Conservation (phyloP, 2,329 filamentous ascomycete genomes). For the Venturia oleaginea region DNA sequence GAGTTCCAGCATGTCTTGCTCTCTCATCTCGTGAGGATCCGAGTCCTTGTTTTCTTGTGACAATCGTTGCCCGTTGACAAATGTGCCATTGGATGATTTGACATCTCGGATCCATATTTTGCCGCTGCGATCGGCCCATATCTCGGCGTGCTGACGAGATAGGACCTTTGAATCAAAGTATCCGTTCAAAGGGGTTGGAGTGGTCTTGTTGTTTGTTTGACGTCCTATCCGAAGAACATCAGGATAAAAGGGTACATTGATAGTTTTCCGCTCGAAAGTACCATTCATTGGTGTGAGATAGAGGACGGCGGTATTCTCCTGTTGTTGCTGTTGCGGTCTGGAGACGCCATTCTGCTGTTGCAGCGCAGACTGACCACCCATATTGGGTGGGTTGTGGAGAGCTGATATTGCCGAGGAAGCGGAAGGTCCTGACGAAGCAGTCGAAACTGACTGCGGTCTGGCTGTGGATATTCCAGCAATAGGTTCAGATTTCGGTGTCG, state of each 20-base stretch:
- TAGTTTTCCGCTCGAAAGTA: constrained; percentile 95
- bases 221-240: constrained; percentile 90
- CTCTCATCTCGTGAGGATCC: constrained; percentile 85
- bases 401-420: constrained; percentile 55
- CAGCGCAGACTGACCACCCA: constrained; percentile 59
- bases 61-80: constrained; percentile 84
- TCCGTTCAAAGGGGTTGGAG: constrained; percentile 82
- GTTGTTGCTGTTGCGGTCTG: constrained; percentile 36
- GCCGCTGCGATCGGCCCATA: constrained; percentile 76
- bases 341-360: constrained; percentile 48
- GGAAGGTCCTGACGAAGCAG: constrained; percentile 47
- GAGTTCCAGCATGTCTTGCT: constrained; percentile 84
- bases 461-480: constrained; percentile 53
- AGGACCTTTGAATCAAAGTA: constrained; percentile 98
- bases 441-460: constrained; percentile 52
- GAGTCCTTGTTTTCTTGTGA: constrained; percentile 95
- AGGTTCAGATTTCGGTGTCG: constrained; percentile 55
- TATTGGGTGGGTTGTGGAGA: constrained; percentile 51
- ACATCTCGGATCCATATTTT: constrained; percentile 96
- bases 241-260: constrained; percentile 85
- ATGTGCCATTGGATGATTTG: constrained; percentile 97
- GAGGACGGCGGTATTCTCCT: constrained; percentile 62
- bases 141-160: constrained; percentile 89
- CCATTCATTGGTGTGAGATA: constrained; percentile 86
- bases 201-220: constrained; percentile 93